These are phyloP conservation scores for Houttuynia cordata DNA, from an alignment of 164 flowering plant genomes.

Conservation along the genomic window DNA sequence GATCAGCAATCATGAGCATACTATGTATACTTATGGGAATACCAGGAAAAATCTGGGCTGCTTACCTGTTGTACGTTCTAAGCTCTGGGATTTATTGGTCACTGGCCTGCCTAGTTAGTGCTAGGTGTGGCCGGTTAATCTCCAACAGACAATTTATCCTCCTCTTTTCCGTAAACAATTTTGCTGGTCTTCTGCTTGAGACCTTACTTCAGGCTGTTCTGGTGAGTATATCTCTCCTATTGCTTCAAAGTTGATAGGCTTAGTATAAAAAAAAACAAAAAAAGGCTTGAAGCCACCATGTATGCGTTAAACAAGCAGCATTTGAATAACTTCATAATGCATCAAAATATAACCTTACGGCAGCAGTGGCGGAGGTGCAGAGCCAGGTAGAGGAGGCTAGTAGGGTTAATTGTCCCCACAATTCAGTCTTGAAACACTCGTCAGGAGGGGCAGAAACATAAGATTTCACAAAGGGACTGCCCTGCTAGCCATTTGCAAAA, in stretches of 20 bases:
- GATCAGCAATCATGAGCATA: slow-evolving; percentile 12
- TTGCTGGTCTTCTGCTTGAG: slow-evolving; percentile 11
- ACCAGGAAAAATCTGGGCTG: slow-evolving; percentile 6
- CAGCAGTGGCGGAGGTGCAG: too few species aligned
- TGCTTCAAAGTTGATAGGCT: not conserved
- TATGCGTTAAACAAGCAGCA: too few species aligned
- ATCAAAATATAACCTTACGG: too few species aligned
- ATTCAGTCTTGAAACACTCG: too few species aligned
- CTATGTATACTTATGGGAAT: slow-evolving; percentile 11
- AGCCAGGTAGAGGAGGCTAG: too few species aligned
- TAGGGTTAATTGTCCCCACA: too few species aligned
- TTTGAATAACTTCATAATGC: too few species aligned
- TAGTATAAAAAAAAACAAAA: too few species aligned
- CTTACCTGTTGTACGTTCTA: slow-evolving; percentile 7
- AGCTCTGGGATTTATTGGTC: slow-evolving; percentile 12
- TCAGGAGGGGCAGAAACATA: too few species aligned
- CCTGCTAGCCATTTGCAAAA: too few species aligned
- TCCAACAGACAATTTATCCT: slow-evolving; percentile 12
- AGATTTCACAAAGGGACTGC: too few species aligned
- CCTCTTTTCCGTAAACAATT: slow-evolving; percentile 14
- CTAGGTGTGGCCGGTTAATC: slow-evolving; percentile 10
- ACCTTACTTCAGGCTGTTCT: slow-evolving; percentile 13
- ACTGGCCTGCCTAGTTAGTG: slow-evolving; percentile 11
- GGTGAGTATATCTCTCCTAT: slow-evolving; percentile 4
- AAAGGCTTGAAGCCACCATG: too few species aligned